A percentile compares a stretch with the other conserved stretches of the same genome.
These are phyloP conservation scores for Blastomyces emzantsi DNA, from an alignment of 2,329 filamentous ascomycete species.

Conservation along the genomic window DNA sequence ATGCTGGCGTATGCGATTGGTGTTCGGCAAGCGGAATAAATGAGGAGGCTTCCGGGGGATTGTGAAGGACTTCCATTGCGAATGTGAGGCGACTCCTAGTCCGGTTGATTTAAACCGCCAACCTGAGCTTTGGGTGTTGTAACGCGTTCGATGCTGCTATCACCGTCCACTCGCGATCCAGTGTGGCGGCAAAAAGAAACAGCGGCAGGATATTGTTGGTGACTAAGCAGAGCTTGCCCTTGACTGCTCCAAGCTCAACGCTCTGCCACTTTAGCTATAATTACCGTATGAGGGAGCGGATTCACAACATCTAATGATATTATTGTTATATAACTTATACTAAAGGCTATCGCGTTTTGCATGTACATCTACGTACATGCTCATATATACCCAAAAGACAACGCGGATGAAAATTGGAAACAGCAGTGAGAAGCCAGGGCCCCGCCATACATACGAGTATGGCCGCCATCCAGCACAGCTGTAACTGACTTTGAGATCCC, in stretches of 20 bases:
- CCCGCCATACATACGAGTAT: too few species aligned
- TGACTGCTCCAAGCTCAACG: too few species aligned
- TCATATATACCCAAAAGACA: background rate
- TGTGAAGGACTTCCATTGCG: slow-evolving; percentile 36
- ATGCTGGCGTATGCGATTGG: slow-evolving; percentile 40
- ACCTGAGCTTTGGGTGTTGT: background rate
- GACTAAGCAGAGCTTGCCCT: background rate
- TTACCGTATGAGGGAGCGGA: background rate
- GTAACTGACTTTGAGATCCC: background rate
- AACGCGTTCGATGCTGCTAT: background rate
- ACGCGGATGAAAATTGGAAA: background rate
- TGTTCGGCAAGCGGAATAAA: slow-evolving; percentile 39
- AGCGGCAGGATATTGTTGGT: background rate
- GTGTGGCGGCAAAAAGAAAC: background rate
- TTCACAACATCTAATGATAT: background rate
- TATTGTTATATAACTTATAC: background rate
- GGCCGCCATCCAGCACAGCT: too few species aligned
- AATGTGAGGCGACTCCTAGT: background rate
- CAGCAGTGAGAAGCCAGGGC: background rate
- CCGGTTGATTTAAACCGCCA: background rate
- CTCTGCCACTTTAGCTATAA: too few species aligned
- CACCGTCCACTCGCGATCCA: too few species aligned
- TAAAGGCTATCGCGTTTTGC: background rate
- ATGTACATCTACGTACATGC: background rate
- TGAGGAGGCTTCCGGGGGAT: slow-evolving; percentile 31